Evolutionary conservation across 768 basidiomycete genomes (phyloP), one percentile per base, ranked within the genome.

Genomic region (Lactifluus piperatus): DNA sequence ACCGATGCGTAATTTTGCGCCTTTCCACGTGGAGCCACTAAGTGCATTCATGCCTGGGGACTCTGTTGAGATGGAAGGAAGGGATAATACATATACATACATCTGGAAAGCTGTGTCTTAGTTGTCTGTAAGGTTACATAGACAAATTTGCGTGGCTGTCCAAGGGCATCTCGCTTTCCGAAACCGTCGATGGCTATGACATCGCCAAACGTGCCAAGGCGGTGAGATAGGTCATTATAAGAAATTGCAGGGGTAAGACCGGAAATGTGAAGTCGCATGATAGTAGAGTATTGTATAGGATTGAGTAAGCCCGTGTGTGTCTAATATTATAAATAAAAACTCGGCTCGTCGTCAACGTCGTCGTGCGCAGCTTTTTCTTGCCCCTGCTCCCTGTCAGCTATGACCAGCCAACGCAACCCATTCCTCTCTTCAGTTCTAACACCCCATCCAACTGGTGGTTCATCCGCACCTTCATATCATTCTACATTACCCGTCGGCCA

Each of bases 21-120:
- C 91, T 72, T 91, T 92, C 88, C 89, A 94, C 0, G 81, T 88
- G 6, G 86, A 82, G 34, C 91, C 91, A 60, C 85, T 91, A 27
- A 93, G 77, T 2, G 82, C 69, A 67, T 82, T 91, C 69, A 88
- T 75, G 70, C 88, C 88, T 91, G 32, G 30, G 20, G 52, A 36
- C 45, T 43, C 18, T n/a, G 39, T 18, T 34, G 34, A 43, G 22
- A 34, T 48, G 22, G 39, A 27, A 52, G 14, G 47, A 41, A 44
- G n/a, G 22, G 46, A 20, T 8, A 5, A 10, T 26, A 14, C 34
- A 10, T 57, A 10, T 44, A 7, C 81, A 58, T 65, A 90, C 90
- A 92, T 76, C 77, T 81, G 9, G 82, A 73, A 5, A 92, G 68
- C 56, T 84, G 79, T 26, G 73, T 73, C 44, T 77, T 71, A 1